phyloP scores from a whole-genome alignment of 306 rosid species.

The Pachyrhizus erosus region DNA sequence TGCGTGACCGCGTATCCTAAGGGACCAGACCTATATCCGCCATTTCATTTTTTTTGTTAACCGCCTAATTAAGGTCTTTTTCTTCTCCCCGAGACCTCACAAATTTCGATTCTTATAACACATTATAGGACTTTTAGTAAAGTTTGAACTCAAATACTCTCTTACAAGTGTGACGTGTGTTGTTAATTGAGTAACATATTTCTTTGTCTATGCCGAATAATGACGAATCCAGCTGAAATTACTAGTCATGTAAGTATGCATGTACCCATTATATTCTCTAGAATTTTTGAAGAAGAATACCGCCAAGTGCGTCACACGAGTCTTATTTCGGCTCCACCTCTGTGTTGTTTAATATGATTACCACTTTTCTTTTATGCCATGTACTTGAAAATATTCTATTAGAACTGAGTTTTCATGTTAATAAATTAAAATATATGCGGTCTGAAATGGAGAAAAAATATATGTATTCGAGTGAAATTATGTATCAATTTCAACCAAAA shows the following conservation, averaged over 20 bases:
- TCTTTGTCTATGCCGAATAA: no score
- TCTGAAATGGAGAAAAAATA: not conserved
- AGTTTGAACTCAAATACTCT: no score
- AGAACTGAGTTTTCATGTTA: not conserved
- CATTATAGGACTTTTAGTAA: no score
- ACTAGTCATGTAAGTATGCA: constrained; percentile 2
- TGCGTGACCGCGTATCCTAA: constrained; percentile 37
- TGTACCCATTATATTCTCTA: not conserved
- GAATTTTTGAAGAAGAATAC: not conserved
- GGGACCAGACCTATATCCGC: not conserved
- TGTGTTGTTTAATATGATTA: not conserved
- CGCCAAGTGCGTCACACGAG: not conserved
- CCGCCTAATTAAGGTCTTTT: no score
- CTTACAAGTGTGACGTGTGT: no score
- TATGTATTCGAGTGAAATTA: not conserved
- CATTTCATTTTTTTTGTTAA: not conserved
- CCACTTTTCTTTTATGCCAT: not conserved
- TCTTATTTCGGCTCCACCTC: not conserved
- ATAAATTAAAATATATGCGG: not conserved
- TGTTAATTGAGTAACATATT: no score
- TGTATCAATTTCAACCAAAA: not conserved
- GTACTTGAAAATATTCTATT: not conserved
- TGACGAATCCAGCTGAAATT: not conserved
- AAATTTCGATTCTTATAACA: no score
- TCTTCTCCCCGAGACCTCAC: no score